These are phyloP conservation scores for Hemerocallis citrina DNA, from an alignment of 106 monocot species.

Conservation along the genomic window DNA sequence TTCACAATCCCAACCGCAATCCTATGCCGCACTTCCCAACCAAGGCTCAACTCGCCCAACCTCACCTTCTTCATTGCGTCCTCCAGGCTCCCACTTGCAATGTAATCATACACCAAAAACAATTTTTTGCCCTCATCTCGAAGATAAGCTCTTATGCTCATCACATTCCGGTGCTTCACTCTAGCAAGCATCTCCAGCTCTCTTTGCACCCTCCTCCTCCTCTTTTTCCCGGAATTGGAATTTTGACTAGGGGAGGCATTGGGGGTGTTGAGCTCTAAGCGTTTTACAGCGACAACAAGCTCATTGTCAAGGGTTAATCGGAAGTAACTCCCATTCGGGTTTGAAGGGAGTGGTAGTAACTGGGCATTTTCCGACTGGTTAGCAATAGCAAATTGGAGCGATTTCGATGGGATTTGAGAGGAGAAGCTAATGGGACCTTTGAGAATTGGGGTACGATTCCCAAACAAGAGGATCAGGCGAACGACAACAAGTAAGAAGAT, in stretches of 20 bases:
- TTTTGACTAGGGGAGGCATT: slow-evolving; percentile 9
- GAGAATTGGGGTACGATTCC: slow-evolving; percentile 60
- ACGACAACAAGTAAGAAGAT: slow-evolving; percentile 41
- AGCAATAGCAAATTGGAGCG: slow-evolving; percentile 40
- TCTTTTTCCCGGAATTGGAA: slow-evolving; percentile 7
- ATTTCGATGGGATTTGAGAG: slow-evolving; percentile 55
- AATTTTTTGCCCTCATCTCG: slow-evolving; percentile 33
- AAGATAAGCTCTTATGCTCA: slow-evolving; percentile 67
- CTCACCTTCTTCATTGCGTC: slow-evolving; percentile 68
- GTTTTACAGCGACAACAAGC: slow-evolving; percentile 56
- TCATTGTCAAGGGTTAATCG: slow-evolving; percentile 37
- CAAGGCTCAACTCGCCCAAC: slow-evolving; percentile 28
- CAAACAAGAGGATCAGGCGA: slow-evolving; percentile 53
- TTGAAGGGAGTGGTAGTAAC: slow-evolving; percentile 23
- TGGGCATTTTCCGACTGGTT: slow-evolving; percentile 13
- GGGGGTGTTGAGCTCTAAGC: slow-evolving; percentile 22
- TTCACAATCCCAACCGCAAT: slow-evolving; percentile 77
- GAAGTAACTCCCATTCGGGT: slow-evolving; percentile 42
- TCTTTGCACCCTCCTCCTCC: slow-evolving; percentile 42
- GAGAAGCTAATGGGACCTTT: slow-evolving; percentile 76
- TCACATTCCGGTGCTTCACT: slow-evolving; percentile 56
- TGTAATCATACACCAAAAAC: slow-evolving; percentile 61
- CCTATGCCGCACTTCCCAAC: slow-evolving; percentile 73
- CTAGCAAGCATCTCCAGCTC: slow-evolving; percentile 62
- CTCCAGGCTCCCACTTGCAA: slow-evolving; percentile 54